Base-by-base conservation (phyloP, 31 red algal genomes). In the Porphyra umbilicalis region DNA sequence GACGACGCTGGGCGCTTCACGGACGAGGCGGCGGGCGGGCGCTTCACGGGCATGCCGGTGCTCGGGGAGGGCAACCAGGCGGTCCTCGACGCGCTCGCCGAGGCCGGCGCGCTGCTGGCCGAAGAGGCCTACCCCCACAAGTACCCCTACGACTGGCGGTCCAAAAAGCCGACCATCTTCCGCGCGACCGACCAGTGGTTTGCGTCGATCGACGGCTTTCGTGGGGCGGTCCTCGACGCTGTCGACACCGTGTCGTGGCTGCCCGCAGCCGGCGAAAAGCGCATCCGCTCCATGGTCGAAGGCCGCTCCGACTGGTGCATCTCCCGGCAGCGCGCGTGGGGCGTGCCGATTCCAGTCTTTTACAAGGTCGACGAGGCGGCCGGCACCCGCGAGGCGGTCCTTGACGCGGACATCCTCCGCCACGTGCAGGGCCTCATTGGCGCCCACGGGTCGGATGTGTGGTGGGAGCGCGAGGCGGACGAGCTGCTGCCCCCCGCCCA, bases 111-210 rank as follows among this genome's bases (percentile, higher is more conserved):
- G 36, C 78, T 99, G 39, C 80, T 99, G 10, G 40, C 92, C 57
- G 90, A 96, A 76, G 97, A 99, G 84, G 29, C 75, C 1, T 97
- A 97, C 79, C 80, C 89, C 32, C 97, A 99, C 90, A 99, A 97
- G 76, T 99, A 99, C 81, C 97, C 97, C 4, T 99, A 99, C 78
- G 94, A 97, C 76, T 97, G 97, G 94, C 75, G 97, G 67, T 93
- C 97, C 13, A 97, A 95, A 83, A 95, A 96, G 71, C 97, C 97
- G 18, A 97, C 94, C 74, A 99, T 99, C 78, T 96, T 97, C 79
- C 91, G 97, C 18, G 92, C 94, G 8, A 99, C 97, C 3, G 97
- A 99, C 76, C 97, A 99, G 85, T 99, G 97, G 97, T 99, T 99
- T 88, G 89, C 95, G n/a, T 96, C 94, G 7, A 85, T 99, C 35